Conservation (phyloP, 805 yeast genomes). For the Vanderwaltozyma tropicalis region DNA sequence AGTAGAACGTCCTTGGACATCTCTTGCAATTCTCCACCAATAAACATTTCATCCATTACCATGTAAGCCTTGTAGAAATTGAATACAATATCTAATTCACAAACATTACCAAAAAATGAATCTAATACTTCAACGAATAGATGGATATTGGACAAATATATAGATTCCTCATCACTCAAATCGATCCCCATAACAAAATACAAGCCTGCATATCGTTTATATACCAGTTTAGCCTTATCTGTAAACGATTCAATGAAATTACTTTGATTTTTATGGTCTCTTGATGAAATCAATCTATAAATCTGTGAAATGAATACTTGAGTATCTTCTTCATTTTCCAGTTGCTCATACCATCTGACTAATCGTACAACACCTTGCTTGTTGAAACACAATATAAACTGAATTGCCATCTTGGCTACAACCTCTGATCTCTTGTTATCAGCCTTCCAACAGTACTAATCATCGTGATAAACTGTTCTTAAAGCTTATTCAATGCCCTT, state of each 20-base stretch:
- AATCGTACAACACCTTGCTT: constrained; percentile 89
- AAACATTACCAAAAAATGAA: constrained; percentile 76
- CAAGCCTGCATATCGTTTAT: constrained; percentile 84
- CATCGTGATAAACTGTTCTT: too few species aligned
- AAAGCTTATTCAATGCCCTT: background rate
- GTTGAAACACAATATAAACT: constrained; percentile 73
- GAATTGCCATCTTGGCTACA: constrained; percentile 56
- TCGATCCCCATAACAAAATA: constrained; percentile 82
- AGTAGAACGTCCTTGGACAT: constrained; percentile 62
- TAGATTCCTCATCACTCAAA: constrained; percentile 68
- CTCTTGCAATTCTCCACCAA: constrained; percentile 88
- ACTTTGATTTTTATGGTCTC: constrained; percentile 77
- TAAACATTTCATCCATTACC: constrained; percentile 75
- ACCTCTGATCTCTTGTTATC: too few species aligned
- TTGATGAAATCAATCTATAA: constrained; percentile 66
- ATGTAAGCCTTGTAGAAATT: constrained; percentile 77
- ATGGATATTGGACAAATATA: constrained; percentile 75
- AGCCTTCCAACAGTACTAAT: background rate
- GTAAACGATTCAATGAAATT: constrained; percentile 63
- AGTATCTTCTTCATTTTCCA: constrained; percentile 24
- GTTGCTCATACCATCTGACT: constrained; percentile 59
- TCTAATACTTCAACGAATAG: constrained; percentile 83
- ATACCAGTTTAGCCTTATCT: constrained; percentile 56
- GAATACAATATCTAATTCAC: constrained; percentile 88
- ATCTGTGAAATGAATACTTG: constrained; percentile 34